Conservation (phyloP, 345 rosid species). For the Odontarrhena argentea region DNA sequence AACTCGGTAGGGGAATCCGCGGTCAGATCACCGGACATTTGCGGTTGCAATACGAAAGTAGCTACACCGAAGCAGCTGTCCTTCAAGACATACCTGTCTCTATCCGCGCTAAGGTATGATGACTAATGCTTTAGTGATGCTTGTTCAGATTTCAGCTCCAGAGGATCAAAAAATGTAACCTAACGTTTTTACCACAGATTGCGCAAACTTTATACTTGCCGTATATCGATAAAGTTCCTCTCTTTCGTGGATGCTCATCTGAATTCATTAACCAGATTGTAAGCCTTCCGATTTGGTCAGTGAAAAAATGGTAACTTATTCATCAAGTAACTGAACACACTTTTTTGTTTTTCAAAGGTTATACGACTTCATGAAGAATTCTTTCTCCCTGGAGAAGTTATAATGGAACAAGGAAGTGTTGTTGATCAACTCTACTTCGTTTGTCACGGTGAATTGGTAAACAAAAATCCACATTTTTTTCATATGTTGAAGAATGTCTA, state of each 20-base stretch:
- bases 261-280: constrained; percentile 85
- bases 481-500: not conserved
- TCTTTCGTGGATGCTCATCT: constrained; percentile 70
- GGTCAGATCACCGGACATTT: constrained; percentile 70
- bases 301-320: not conserved
- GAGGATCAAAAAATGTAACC: constrained; percentile 18
- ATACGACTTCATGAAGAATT: constrained; percentile 69
- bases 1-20: constrained; percentile 58
- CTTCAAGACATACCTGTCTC: constrained; percentile 86
- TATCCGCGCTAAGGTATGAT: constrained; percentile 66
- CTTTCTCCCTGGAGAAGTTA: constrained; percentile 81
- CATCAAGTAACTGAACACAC: not conserved
- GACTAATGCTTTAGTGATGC: not conserved
- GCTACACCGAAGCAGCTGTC: constrained; percentile 58
- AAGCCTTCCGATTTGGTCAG: constrained; percentile 41
- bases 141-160: not conserved
- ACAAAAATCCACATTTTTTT: not conserved
- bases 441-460: constrained; percentile 80
- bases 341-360: constrained; percentile 48
- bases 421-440: constrained; percentile 79
- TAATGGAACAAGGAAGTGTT: constrained; percentile 67
- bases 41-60: constrained; percentile 59
- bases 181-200: constrained; percentile 49
- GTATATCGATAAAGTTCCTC: constrained; percentile 60
- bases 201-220: constrained; percentile 77